Percentiles rank a stretch among this genome's conserved stretches.
These are phyloP conservation scores for Kwoniella europaea DNA, from an alignment of 768 basidiomycete genomes.

Conservation along the genomic window DNA sequence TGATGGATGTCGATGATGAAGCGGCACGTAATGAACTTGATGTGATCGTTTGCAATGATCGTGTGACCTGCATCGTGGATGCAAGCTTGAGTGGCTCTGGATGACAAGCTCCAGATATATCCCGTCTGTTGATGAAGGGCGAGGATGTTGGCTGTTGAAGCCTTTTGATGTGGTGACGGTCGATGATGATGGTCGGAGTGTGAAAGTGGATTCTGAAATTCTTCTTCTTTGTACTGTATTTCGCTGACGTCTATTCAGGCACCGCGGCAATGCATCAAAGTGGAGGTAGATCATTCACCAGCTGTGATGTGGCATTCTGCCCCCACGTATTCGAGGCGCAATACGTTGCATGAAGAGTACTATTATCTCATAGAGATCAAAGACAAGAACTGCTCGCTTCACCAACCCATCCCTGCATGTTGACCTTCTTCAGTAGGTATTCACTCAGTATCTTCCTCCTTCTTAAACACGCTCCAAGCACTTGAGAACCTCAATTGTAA, in stretches of 20 bases:
- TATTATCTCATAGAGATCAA: no score
- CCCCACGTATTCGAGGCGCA: no score
- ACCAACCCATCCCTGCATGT: no score
- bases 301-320: no score
- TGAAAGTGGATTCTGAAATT: neutral
- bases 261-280: neutral
- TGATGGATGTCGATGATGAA: constrained; percentile 1
- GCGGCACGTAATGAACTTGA: constrained; percentile 14
- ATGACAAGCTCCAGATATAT: neutral
- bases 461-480: neutral
- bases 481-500: neutral
- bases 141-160: constrained; percentile 7
- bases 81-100: neutral
- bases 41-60: constrained; percentile 21
- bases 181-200: neutral
- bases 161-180: neutral
- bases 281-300: no score
- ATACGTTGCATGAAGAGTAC: no score
- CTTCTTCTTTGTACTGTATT: neutral
- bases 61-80: constrained; percentile 24
- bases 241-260: constrained; percentile 4
- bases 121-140: neutral
- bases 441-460: neutral
- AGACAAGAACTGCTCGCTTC: no score
- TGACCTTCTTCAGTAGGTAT: no score